A percentile compares a stretch with the other conserved stretches of the same genome.
phyloP scores from a whole-genome alignment of 31 red algal species.

The Pterothamnion heteromorphum region DNA sequence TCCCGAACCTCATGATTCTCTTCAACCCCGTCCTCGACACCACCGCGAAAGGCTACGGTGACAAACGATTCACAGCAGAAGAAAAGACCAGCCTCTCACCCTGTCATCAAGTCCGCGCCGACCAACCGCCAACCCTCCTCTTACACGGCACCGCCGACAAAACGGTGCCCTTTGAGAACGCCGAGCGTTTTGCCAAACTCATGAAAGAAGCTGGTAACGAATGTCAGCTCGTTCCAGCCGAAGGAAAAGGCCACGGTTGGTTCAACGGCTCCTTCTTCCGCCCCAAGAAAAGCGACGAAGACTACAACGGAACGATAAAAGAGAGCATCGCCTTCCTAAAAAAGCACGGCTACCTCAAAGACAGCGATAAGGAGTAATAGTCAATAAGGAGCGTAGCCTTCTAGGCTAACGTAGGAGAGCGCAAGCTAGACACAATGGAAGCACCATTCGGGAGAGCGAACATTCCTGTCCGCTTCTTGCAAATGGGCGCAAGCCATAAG shows the following conservation, averaged over 20 bases:
- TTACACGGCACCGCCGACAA: background rate
- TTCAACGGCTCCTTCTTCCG: background rate
- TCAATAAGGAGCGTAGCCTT: no score
- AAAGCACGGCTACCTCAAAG: background rate
- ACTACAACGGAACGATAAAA: background rate
- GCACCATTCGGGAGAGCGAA: no score
- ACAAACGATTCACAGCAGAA: background rate
- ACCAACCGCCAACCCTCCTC: background rate
- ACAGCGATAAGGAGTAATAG: background rate
- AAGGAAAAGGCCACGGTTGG: background rate
- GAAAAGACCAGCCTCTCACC: background rate
- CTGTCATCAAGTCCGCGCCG: background rate
- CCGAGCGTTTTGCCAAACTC: background rate
- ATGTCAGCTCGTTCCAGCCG: background rate
- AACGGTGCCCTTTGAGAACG: background rate
- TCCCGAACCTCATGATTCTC: background rate
- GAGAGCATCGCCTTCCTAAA: background rate
- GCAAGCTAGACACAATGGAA: no score
- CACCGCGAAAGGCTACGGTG: background rate
- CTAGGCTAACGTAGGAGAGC: no score
- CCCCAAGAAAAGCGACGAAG: background rate
- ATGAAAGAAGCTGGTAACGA: background rate
- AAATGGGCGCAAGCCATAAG: no score
- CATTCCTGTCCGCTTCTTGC: no score
- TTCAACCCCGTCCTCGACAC: background rate